Evolutionary conservation across 306 rosid genomes (phyloP), one percentile per base, ranked within the genome.

Genomic region (Lupinus albus): DNA sequence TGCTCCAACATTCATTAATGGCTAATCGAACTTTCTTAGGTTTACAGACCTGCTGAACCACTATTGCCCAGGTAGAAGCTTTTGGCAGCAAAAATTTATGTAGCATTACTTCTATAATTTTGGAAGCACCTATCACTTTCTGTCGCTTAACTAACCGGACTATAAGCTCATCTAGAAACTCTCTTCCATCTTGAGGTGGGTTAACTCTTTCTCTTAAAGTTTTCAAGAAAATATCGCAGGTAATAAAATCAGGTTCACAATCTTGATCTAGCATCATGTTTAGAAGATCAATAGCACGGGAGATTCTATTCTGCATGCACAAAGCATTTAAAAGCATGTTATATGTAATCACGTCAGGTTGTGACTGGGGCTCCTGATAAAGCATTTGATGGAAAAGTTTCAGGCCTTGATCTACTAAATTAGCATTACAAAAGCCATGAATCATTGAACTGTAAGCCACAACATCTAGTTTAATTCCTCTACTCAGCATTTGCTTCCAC

Each of bases 371-470:
- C 58, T 62, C 92, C 50, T 70, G 89, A 84, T 73, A 89, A 59
- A 84, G 91, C 98, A 89, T 88, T 73, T 88, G 90, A 60, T 89
- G 58, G 76, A 92, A 92, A 74, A 92, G 93, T 73, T 85, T 84
- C 84, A 89, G 44, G 53, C 98, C 96, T 77, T 86, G 85, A 48
- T 83, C 98, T 48, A 88, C 79, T 64, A 73, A 80, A 59, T 85
- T 82, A 49, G 85, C 81, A 48, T 80, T 85, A 74, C 98, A 93
- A 54, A 89, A 87, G 56, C 97, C 97, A 63, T 86, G 86, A 85
- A 93, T 93, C 96, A 93, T 82, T 53, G 96, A 89, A 78, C 91
- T 93, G 78, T 88, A 93, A 71, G 91, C 89, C 81, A 93, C 88
- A 62, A 88, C 94, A 79, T 93, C 98, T 60, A 83, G 87, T 82